Base-by-base conservation (phyloP, 495 filamentous ascomycete species). In the Annulohypoxylon maeteangense region DNA sequence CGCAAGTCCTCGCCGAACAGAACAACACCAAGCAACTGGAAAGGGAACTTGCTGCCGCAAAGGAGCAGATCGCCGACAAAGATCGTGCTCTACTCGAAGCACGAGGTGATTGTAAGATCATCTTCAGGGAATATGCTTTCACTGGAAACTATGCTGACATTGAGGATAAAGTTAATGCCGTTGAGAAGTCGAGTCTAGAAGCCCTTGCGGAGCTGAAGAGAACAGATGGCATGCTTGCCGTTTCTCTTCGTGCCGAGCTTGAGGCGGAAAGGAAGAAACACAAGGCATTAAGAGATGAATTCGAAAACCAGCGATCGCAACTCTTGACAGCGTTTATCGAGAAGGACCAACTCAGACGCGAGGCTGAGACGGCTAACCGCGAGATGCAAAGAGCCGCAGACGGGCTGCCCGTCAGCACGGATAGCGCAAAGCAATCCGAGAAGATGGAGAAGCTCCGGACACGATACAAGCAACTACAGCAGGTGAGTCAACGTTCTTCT, bases 311-410 rank as follows among this genome's bases (percentile, higher is more conserved):
- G 74, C 84, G 82, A 77, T 79, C 80, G 40, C 84, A 87, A 72
- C 81, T 87, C 23, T 75, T 87, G 71, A 79, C 79, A 12, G 80
- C 81, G 10, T 76, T 86, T n/a, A 75, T 88, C 27, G 80, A 81
- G 50, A 87, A 87, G 74, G 84, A 87, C 65, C 84, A 83, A 67
- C 79, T 87, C 25, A 80, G 81, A 42, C 83, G 85, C 64, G 81
- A 86, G 40, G 79, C 86, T 62, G 83, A 85, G 53, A 78, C 80
- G 16, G 76, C 77, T 62, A 84, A 83, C 65, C 76, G 70, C 48
- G 76, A 79, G 67, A 55, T 76, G 58, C 71, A 80, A 55, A 74
- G 71, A 18, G 71, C 71, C 60, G 66, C 65, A 50, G 73, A 79
- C 60, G 70, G 72, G 47, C 70, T 71, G 6, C 65, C 65, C 8